A percentile compares a stretch with the other conserved stretches of the same genome.
Evolutionary conservation across 2,329 filamentous ascomycete genomes (phyloP).

Genomic region (Amphichorda felina): DNA sequence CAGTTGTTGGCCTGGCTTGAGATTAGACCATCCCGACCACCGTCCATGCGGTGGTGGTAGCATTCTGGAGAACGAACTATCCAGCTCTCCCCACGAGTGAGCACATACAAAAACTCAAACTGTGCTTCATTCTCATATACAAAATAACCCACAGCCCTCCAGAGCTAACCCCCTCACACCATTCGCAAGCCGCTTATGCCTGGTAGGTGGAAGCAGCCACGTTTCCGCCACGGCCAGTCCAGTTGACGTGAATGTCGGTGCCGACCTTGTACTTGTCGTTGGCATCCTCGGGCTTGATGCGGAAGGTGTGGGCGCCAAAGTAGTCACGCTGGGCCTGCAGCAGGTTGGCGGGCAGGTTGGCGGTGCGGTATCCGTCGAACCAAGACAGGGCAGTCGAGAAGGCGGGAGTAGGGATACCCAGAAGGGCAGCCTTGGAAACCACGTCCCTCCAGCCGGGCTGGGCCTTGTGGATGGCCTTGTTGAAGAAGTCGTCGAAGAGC

Average conservation of each 20-base stretch:
- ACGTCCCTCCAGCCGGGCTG: conserved; percentile 89
- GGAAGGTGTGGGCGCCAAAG: conserved; percentile 92
- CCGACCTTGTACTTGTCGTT: conserved; percentile 71
- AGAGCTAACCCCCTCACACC: neutral
- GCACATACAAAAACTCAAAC: too few species aligned
- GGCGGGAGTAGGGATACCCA: conserved; percentile 90
- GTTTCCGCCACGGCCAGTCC: conserved; percentile 96
- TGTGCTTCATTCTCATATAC: too few species aligned
- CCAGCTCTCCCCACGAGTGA: too few species aligned
- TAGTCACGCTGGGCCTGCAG: conserved; percentile 99
- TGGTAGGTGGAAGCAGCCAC: conserved; percentile 96
- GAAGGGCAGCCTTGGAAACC: conserved; percentile 80
- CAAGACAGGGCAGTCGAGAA: conserved; percentile 96
- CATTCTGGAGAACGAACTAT: too few species aligned
- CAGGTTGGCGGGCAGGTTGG: conserved; percentile 94
- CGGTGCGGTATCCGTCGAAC: conserved; percentile 98
- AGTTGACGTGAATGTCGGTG: conserved; percentile 97
- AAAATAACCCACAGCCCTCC: too few species aligned
- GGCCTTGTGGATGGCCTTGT: conserved; percentile 94
- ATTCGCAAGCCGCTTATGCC: conserved; percentile 48
- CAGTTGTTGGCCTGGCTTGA: too few species aligned
- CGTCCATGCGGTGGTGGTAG: too few species aligned
- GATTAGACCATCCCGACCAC: too few species aligned
- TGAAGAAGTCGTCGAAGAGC: conserved; percentile 99
- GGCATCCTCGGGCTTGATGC: conserved; percentile 70